Percentiles rank a stretch among this genome's conserved stretches.
These are phyloP conservation scores for Phytophthora lateralis DNA, from an alignment of 352 stramenopile genomes.

Conservation along the genomic window DNA sequence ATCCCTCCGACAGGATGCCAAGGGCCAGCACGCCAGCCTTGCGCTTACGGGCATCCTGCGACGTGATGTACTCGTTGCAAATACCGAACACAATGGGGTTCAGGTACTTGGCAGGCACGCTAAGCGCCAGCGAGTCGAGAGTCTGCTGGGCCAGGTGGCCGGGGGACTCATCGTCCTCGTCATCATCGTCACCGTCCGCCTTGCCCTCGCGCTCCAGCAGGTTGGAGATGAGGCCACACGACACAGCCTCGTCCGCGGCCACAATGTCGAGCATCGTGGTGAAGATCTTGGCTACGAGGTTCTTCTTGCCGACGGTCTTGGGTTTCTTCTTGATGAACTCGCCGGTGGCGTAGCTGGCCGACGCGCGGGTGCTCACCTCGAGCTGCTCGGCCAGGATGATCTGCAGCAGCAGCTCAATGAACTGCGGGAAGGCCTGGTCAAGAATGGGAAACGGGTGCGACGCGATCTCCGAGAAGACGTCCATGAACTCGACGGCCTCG, in stretches of 20 bases:
- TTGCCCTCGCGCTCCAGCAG: conserved; percentile 74
- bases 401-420: conserved; percentile 85
- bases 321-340: conserved; percentile 91
- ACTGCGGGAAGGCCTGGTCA: conserved; percentile 76
- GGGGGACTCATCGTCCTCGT: conserved; percentile 81
- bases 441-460: conserved; percentile 87
- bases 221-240: conserved; percentile 84
- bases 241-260: conserved; percentile 74
- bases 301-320: conserved; percentile 89
- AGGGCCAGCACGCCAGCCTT: conserved; percentile 97
- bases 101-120: conserved; percentile 83
- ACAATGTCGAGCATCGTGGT: conserved; percentile 88
- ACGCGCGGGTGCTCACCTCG: conserved; percentile 78
- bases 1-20: conserved; percentile 97
- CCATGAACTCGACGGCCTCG: conserved; percentile 87
- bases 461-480: conserved; percentile 87
- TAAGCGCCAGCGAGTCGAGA: conserved; percentile 82
- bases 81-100: conserved; percentile 77
- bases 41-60: conserved; percentile 87
- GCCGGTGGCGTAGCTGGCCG: conserved; percentile 81
- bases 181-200: conserved; percentile 60
- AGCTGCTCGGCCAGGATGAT: conserved; percentile 80
- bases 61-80: conserved; percentile 91
- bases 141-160: conserved; percentile 87
- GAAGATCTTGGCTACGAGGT: conserved; percentile 84